These are phyloP conservation scores for Phytophthora ohioensis DNA, from an alignment of 352 stramenopile genomes.

Conservation along the genomic window DNA sequence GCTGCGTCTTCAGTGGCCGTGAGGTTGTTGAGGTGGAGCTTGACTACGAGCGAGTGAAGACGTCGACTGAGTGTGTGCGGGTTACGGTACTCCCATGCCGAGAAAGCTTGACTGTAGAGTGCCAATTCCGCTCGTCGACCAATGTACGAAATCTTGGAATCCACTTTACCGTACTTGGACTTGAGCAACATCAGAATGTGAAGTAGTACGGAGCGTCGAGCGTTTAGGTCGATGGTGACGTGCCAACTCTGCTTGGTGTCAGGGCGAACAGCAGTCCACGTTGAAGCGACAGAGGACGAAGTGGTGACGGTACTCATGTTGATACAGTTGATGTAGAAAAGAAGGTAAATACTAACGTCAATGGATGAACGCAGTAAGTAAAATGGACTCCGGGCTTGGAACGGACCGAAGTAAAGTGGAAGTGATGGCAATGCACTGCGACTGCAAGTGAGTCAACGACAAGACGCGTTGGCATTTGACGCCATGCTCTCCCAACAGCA, in stretches of 20 bases:
- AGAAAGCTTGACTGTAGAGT: slow-evolving; percentile 63
- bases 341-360: slow-evolving; percentile 37
- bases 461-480: slow-evolving; percentile 35
- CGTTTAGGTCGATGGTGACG: slow-evolving; percentile 43
- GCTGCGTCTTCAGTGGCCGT: slow-evolving; percentile 45
- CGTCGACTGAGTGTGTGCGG: slow-evolving; percentile 63
- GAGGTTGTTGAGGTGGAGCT: slow-evolving; percentile 70
- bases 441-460: slow-evolving; percentile 18
- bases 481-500: slow-evolving; percentile 38
- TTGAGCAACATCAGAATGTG: slow-evolving; percentile 72
- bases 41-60: slow-evolving; percentile 65
- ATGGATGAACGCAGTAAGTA: slow-evolving; percentile 33
- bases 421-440: slow-evolving; percentile 14
- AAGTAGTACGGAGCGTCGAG: slow-evolving; percentile 59
- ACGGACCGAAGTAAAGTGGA: slow-evolving; percentile 41
- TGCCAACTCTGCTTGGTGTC: slow-evolving; percentile 53
- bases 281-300: slow-evolving; percentile 12
- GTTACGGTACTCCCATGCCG: slow-evolving; percentile 62
- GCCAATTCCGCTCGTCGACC: slow-evolving; percentile 64
- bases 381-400: slow-evolving; percentile 32
- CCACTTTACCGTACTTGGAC: slow-evolving; percentile 68
- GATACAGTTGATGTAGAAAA: not conserved
- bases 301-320: slow-evolving; percentile 32
- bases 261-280: slow-evolving; percentile 7
- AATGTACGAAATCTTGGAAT: slow-evolving; percentile 71